Conservation (phyloP, 176 grass and related monocot genomes). For the Tuctoria greenei region DNA sequence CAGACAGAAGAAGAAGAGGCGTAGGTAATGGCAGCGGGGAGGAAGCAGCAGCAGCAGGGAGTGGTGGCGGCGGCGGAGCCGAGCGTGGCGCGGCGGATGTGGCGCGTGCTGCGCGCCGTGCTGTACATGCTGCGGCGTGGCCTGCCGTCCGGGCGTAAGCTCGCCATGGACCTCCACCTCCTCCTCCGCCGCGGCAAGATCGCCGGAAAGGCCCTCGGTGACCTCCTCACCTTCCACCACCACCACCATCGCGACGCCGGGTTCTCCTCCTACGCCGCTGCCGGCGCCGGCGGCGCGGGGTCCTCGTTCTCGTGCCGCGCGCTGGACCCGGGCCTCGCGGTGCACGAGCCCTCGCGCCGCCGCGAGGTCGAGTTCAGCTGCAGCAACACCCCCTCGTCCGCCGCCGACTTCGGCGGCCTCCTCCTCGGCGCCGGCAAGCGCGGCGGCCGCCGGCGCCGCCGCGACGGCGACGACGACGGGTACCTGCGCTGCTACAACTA, state of each 20-base stretch:
- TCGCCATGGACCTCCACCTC: constrained; percentile 71
- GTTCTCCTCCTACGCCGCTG: neutral
- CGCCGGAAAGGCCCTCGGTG: constrained; percentile 62
- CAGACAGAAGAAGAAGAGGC: neutral
- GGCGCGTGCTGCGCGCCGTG: constrained; percentile 66
- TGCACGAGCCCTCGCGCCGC: constrained; percentile 42
- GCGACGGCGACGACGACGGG: neutral
- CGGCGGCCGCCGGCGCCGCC: neutral
- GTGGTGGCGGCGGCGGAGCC: neutral
- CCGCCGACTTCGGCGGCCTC: neutral
- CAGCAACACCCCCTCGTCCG: constrained; percentile 68
- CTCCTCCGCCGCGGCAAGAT: constrained; percentile 74
- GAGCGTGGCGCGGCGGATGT: constrained; percentile 52
- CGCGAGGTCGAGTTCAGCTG: constrained; percentile 92
- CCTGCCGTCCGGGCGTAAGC: constrained; percentile 67
- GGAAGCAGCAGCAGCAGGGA: neutral
- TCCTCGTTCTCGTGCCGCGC: constrained; percentile 42
- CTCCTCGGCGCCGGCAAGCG: neutral
- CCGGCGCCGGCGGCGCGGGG: neutral
- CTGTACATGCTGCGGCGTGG: constrained; percentile 70
- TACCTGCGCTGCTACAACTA: constrained; percentile 43
- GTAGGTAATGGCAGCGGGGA: constrained; percentile 11
- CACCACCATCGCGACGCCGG: neutral
- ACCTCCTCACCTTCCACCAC: constrained; percentile 52
- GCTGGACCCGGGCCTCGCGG: constrained; percentile 39